Evolutionary conservation across 345 rosid genomes (phyloP), one percentile per base, ranked within the genome.

Genomic region (Leavenworthia alabamica): DNA sequence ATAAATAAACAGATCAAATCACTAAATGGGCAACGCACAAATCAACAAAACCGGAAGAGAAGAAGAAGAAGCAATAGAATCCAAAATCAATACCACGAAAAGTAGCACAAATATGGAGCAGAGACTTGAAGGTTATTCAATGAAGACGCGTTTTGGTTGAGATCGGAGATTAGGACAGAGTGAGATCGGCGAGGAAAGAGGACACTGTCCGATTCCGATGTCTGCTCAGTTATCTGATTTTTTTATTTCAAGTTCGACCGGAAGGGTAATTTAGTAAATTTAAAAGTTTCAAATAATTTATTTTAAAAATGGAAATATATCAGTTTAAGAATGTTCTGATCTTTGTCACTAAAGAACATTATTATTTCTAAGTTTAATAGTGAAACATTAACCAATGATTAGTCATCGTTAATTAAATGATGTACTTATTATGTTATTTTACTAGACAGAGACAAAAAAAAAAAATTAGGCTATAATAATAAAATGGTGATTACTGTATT

Each of bases 141-240:
- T 45, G 26, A 33, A 3, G 42, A 64, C 57, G 68, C 17, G n/a
- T 41, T n/a, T 2, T 43, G 62, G 28, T 36, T 53, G 62, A 39
- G 69, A 62, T 58, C 71, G 66, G 65, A 71, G 75, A 63, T 16
- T 14, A 52, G 41, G n/a, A n/a, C n/a, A 22, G 31, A 56, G 64
- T 47, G 55, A 57, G 61, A 64, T 71, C 70, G 71, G 61, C 64
- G 66, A 64, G 28, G 70, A 71, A 64, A 50, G 56, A 50, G 65
- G 60, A 62, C 60, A 56, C 52, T 48, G 75, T 71, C 60, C 27
- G 75, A 24, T 24, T 24, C 27, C 27, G 27, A 24, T 24, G 5
- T 24, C 27, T 24, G 27, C 27, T 60, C 61, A n/a, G n/a, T n/a
- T n/a, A n/a, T 0, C 22, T 43, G 50, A 53, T 37, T 53, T n/a